These are phyloP conservation scores for Apiospora rasikravindrae DNA, from an alignment of 2,329 filamentous ascomycete genomes.

Conservation along the genomic window DNA sequence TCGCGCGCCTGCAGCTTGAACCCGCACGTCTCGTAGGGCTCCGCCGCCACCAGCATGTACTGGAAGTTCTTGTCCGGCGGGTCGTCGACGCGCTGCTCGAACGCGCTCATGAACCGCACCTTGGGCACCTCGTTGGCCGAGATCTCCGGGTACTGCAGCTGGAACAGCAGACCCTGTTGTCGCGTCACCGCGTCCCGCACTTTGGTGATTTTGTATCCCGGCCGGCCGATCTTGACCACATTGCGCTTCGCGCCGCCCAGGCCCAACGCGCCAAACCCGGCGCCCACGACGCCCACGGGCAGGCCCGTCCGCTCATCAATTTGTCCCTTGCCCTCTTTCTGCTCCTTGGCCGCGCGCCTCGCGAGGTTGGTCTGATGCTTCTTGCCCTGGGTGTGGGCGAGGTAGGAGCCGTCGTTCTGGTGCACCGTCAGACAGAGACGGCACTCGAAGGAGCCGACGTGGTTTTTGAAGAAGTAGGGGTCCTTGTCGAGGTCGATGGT, in stretches of 20 bases:
- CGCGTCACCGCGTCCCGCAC: conserved; percentile 85
- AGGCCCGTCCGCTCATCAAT: conserved; percentile 71
- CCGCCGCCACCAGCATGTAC: conserved; percentile 92
- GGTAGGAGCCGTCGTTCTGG: conserved; percentile 98
- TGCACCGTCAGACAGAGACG: conserved; percentile 96
- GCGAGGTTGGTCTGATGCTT: conserved; percentile 99
- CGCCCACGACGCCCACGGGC: conserved; percentile 78
- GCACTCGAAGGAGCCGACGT: conserved; percentile 97
- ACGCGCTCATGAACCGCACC: conserved; percentile 97
- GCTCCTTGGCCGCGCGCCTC: conserved; percentile 91
- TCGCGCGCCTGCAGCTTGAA: conserved; percentile 96
- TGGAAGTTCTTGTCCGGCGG: conserved; percentile 90
- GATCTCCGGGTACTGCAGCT: conserved; percentile 94
- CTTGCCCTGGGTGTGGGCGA: conserved; percentile 96
- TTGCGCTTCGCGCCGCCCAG: conserved; percentile 75
- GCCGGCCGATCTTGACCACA: conserved; percentile 91
- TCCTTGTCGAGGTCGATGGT: conserved; percentile 99
- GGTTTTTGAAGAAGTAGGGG: conserved; percentile 99
- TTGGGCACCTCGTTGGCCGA: conserved; percentile 75
- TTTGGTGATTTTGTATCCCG: conserved; percentile 98
- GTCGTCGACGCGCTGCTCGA: conserved; percentile 93
- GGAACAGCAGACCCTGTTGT: conserved; percentile 92
- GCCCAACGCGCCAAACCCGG: conserved; percentile 60
- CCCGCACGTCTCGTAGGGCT: conserved; percentile 96
- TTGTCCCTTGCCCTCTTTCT: conserved; percentile 81